Percentiles rank a stretch among this genome's conserved stretches.
Conservation (phyloP, 1,284 basidiomycete genomes). For the Sanguinoderma infundibulare region DNA sequence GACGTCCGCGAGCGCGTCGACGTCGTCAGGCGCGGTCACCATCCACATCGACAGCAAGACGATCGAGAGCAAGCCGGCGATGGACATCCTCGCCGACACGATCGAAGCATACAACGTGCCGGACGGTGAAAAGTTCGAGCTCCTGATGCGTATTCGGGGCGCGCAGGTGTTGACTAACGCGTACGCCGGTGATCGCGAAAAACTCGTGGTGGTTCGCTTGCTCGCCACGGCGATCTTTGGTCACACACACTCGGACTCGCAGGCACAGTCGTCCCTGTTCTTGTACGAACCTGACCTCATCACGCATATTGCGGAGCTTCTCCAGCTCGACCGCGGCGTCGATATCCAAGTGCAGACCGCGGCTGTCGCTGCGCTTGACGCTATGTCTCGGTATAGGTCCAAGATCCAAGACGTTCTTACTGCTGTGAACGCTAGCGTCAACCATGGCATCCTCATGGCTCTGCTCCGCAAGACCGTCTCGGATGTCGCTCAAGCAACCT, state of each 20-base stretch:
- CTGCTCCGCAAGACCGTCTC: constrained; percentile 80
- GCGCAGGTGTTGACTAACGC: constrained; percentile 69
- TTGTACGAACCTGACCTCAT: constrained; percentile 94
- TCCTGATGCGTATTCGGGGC: constrained; percentile 87
- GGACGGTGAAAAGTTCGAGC: constrained; percentile 86
- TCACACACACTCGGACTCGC: constrained; percentile 80
- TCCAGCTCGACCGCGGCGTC: constrained; percentile 77
- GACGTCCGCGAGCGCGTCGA: constrained; percentile 29
- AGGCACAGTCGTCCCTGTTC: constrained; percentile 84
- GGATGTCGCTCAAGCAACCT: constrained; percentile 70
- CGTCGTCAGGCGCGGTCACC: constrained; percentile 54
- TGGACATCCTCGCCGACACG: constrained; percentile 78
- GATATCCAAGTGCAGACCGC: constrained; percentile 78
- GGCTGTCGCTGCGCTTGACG: constrained; percentile 89
- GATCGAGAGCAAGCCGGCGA: constrained; percentile 61
- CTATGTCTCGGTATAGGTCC: constrained; percentile 83
- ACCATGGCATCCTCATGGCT: constrained; percentile 93
- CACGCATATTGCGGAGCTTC: constrained; percentile 85
- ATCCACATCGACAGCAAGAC: constrained; percentile 69
- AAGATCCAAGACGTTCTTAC: constrained; percentile 89
- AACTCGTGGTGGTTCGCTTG: constrained; percentile 83
- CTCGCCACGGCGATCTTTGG: constrained; percentile 91
- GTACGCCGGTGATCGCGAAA: constrained; percentile 69
- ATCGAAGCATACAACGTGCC: constrained; percentile 79
- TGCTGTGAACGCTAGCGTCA: constrained; percentile 93